Base-by-base conservation (phyloP, 495 filamentous ascomycete genomes). In the Hypoxylon fuscum region DNA sequence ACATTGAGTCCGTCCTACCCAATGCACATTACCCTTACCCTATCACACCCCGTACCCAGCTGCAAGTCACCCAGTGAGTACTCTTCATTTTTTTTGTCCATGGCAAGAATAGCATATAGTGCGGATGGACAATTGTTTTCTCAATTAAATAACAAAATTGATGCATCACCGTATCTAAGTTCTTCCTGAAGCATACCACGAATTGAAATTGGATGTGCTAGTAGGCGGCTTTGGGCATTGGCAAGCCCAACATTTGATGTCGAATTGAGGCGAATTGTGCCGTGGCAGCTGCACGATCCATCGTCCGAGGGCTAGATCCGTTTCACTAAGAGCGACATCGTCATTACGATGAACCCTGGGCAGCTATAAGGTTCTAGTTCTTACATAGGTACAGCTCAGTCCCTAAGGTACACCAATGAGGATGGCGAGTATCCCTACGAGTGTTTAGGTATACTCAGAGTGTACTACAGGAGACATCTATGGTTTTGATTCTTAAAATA, bases 191-290 rank as follows among this genome's bases (percentile, higher is more conserved):
- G n/a, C n/a, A n/a, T n/a, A n/a, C n/a, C n/a, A n/a, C n/a, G 41
- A 9, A 11, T 18, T 40, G 7, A 8, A 40, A 20, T 18, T n/a
- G 7, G 15, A 20, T 40, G 15, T 8, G 14, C 23, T 46, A 40
- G 40, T 27, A 55, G 42, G 51, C 41, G 12, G 18, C 20, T 37
- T 59, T 38, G 11, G 48, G 45, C 51, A 38, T 53, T 50, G 45
- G 35, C 56, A 59, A 43, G 35, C 57, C 63, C 46, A 56, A 66
- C 29, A 14, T 41, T 37, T n/a, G 41, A 17, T 58, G 52, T 50
- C 34, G 34, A 55, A 48, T 61, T 37, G 63, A 53, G 63, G 57
- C 52, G 53, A 66, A 66, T 66, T 66, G 42, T 46, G 63, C 57
- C 41, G 56, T 58, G 47, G 48, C 48, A 66, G 31, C 52, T 57